Percentiles rank a stretch among this genome's conserved stretches.
These are phyloP conservation scores for Dactylonectria macrodidyma DNA, from an alignment of 2,329 filamentous ascomycete species.

Conservation along the genomic window DNA sequence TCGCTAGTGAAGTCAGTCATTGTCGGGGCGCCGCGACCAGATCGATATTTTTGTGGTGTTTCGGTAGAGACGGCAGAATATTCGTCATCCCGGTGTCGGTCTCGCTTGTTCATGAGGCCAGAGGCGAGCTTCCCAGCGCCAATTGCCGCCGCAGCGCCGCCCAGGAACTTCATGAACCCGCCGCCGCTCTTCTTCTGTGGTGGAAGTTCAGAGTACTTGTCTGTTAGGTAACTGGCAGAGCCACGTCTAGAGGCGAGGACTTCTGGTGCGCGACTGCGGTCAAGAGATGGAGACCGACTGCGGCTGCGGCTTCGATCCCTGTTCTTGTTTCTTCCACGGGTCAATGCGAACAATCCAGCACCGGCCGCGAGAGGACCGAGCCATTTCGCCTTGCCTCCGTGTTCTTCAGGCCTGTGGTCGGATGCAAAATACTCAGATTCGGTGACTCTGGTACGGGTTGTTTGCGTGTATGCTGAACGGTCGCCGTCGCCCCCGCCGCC, in stretches of 20 bases:
- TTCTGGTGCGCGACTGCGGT: slow-evolving; percentile 60
- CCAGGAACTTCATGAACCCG: slow-evolving; percentile 73
- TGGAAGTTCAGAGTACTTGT: slow-evolving; percentile 73
- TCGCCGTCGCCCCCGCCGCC: slow-evolving; percentile 53
- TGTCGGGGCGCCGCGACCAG: slow-evolving; percentile 56
- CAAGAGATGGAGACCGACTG: slow-evolving; percentile 56
- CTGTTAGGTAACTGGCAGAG: slow-evolving; percentile 74
- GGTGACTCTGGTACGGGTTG: slow-evolving; percentile 56
- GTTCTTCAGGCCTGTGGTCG: slow-evolving; percentile 51
- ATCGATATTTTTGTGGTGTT: slow-evolving; percentile 67
- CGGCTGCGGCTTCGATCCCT: slow-evolving; percentile 59
- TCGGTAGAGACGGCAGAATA: slow-evolving; percentile 76
- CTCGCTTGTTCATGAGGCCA: slow-evolving; percentile 69
- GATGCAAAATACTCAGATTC: slow-evolving; percentile 59
- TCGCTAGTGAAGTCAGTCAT: slow-evolving; percentile 69
- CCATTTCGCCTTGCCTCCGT: slow-evolving; percentile 58
- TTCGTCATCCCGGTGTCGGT: slow-evolving; percentile 68
- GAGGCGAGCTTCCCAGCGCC: slow-evolving; percentile 76
- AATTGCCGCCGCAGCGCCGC: slow-evolving; percentile 72
- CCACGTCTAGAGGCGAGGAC: slow-evolving; percentile 66
- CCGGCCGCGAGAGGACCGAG: slow-evolving; percentile 68
- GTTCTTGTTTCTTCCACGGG: slow-evolving; percentile 61
- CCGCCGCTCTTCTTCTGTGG: slow-evolving; percentile 60
- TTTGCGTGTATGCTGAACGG: slow-evolving; percentile 68
- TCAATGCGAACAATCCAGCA: slow-evolving; percentile 63